A percentile compares a stretch with the other conserved stretches of the same genome.
phyloP scores from a whole-genome alignment of 139 green algal species.

The Chlamydomonas incerta region DNA sequence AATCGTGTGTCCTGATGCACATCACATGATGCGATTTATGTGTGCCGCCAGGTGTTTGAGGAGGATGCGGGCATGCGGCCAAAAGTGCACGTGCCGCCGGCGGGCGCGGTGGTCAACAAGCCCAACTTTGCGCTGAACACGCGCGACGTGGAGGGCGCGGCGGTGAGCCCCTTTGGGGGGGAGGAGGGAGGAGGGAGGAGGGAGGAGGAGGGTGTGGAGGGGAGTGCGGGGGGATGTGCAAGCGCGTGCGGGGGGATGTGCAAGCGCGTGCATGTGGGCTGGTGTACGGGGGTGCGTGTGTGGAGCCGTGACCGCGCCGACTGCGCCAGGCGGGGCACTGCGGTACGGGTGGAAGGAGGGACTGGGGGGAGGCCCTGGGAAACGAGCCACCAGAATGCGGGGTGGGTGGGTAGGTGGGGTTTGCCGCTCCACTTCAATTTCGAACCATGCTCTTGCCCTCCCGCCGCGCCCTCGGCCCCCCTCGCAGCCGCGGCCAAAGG shows the following conservation, averaged over 20 bases:
- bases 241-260: too few relatives aligned
- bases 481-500: conserved; percentile 11
- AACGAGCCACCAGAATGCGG: too few relatives aligned
- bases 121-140: conserved; percentile 20
- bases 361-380: too few relatives aligned
- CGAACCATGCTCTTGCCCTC: not conserved
- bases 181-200: not conserved
- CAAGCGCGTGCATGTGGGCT: too few relatives aligned
- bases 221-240: not conserved
- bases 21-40: too few relatives aligned
- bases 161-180: not conserved
- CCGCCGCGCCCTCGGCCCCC: not conserved
- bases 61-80: conserved; percentile 49
- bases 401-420: too few relatives aligned
- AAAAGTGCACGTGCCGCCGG: not conserved
- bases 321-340: too few relatives aligned
- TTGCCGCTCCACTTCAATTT: too few relatives aligned
- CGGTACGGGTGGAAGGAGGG: too few relatives aligned
- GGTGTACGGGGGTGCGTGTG: too few relatives aligned
- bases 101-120: conserved; percentile 7
- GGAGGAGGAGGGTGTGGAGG: not conserved
- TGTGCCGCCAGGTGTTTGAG: conserved; percentile 10
- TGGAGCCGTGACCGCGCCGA: too few relatives aligned
- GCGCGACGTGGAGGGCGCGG: conserved; percentile 34
- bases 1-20: too few relatives aligned